Base-by-base conservation (phyloP, 768 basidiomycete species). In the Termitomyces sp. region DNA sequence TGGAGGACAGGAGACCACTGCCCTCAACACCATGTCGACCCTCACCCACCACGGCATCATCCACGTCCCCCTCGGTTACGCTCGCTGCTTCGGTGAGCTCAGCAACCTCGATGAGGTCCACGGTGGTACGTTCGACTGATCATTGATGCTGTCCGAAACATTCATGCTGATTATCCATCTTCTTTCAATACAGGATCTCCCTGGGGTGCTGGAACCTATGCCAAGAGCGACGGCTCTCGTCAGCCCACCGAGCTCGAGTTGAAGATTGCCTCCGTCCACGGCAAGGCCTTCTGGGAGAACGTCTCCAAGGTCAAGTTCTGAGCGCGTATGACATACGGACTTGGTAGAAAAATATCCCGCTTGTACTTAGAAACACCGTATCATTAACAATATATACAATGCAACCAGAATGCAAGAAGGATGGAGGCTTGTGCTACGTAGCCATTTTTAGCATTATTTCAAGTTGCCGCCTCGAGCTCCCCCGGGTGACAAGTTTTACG, bases 181-280 rank as follows among this genome's bases (percentile, higher is more conserved):
- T 20, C 6, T 13, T 20, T 22, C 66, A 3, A 44, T 55, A 36
- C 58, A 88, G 90, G 90, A 49, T 88, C 88, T 20, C 83, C 92
- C 0, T 95, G 87, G 84, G 92, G 92, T 65, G 86, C 90, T n/a
- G 91, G 89, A 50, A 89, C 89, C 36, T 77, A 84, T 66, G 79
- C 88, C 13, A 79, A 77, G 48, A 68, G 73, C 9, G 79, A 82
- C 61, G 87, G 86, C 32, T 76, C 82, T 16, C 86, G 89, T 65
- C 81, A 85, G 66, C 88, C 89, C 22, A 78, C 78, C 7, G 66
- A 74, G 7, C 77, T 88, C 42, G 88, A 90, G 71, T 65, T 82
- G 48, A 80, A 84, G 66, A 77, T 87, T 24, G 87, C 85, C 12
- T 70, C 69, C 15, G 73, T 84, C 56, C 88, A 89, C 61, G 88